These are phyloP conservation scores for Rhizopus arrhizus DNA, from an alignment of 371 early-diverging fungal species.

Conservation along the genomic window DNA sequence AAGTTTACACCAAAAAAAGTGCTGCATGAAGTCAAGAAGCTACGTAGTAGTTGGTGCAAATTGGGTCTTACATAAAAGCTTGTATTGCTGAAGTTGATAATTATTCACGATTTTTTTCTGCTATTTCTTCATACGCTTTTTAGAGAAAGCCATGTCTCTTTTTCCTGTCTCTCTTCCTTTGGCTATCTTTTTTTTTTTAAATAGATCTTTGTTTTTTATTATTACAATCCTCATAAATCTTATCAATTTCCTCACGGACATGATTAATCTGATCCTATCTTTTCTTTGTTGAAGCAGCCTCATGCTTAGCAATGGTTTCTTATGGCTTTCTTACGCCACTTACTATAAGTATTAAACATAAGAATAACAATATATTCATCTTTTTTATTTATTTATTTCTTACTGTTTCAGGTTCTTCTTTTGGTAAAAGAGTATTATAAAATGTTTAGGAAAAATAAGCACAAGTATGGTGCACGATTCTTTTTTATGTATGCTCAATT, in stretches of 20 bases:
- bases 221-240: slow-evolving; percentile 95
- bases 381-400: slow-evolving; percentile 3
- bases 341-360: slow-evolving; percentile 46
- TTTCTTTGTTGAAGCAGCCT: slow-evolving; percentile 65
- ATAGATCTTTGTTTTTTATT: slow-evolving; percentile 82
- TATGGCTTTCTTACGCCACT: slow-evolving; percentile 84
- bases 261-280: slow-evolving; percentile 70
- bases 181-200: slow-evolving; percentile 71
- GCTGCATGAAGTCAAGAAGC: too few relatives aligned
- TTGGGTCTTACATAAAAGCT: too few relatives aligned
- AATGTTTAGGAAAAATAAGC: slow-evolving; percentile 33
- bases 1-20: too few relatives aligned
- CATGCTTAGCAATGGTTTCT: slow-evolving; percentile 75
- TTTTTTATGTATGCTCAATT: not conserved
- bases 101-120: slow-evolving; percentile 59
- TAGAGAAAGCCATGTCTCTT: slow-evolving; percentile 48
- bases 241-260: slow-evolving; percentile 85
- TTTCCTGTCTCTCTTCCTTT: slow-evolving; percentile 53
- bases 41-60: too few relatives aligned
- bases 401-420: slow-evolving; percentile 62
- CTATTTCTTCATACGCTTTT: slow-evolving; percentile 57
- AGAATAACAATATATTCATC: not conserved
- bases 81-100: slow-evolving; percentile 45
- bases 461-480: not conserved
- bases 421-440: slow-evolving; percentile 50